Evolutionary conservation across 192 early-diverging fungal species (phyloP).

Genomic region (Rhizophagus prolifer): DNA sequence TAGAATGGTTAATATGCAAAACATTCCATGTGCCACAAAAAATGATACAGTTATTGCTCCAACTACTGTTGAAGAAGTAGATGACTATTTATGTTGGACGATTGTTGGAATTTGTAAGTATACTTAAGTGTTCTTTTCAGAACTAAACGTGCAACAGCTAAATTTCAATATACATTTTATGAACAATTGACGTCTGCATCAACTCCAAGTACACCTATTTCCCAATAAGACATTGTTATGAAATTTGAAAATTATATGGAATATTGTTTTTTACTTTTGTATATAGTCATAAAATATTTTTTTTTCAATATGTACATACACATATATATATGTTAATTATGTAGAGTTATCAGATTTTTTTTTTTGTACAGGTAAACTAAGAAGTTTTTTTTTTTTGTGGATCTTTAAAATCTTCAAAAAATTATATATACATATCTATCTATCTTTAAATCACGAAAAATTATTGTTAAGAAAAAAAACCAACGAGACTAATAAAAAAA

Average conservation of each 20-base stretch:
- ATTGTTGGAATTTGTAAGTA: conserved; percentile 75
- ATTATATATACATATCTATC: too few species aligned
- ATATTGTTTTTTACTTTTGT: background rate
- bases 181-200: background rate
- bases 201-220: conserved; percentile 6
- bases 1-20: conserved; percentile 33
- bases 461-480: too few species aligned
- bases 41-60: background rate
- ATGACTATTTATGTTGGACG: conserved; percentile 84
- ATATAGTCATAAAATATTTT: background rate
- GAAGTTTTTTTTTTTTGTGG: background rate
- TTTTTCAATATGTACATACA: background rate
- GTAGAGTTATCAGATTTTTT: background rate
- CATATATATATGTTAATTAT: background rate
- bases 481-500: too few species aligned
- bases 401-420: too few species aligned
- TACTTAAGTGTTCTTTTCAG: too few species aligned
- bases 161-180: conserved; percentile 2
- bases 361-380: background rate
- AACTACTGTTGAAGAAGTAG: conserved; percentile 47
- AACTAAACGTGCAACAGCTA: too few species aligned
- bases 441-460: too few species aligned
- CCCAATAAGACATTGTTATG: conserved; percentile 3
- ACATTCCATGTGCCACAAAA: background rate
- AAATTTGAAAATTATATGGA: background rate